phyloP scores from a whole-genome alignment of 495 filamentous ascomycete species.

The Podospora pseudoanserina region DNA sequence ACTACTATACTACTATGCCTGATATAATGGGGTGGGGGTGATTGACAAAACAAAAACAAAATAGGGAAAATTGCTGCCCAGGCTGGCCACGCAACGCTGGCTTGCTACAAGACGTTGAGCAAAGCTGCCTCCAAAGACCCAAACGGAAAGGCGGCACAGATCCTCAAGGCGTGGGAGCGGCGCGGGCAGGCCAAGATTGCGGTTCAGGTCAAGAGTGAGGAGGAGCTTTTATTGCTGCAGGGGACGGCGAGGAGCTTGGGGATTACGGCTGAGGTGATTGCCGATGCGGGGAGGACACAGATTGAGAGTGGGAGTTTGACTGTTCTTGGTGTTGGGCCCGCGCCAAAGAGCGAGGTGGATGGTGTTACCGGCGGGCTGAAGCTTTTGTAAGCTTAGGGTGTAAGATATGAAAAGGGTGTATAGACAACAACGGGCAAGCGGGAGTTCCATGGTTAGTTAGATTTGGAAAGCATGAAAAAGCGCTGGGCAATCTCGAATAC shows the following conservation, averaged over 20 bases:
- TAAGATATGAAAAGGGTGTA: background rate
- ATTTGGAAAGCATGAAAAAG: background rate
- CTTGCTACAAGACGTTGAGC: constrained; percentile 84
- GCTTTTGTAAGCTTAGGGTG: constrained; percentile 55
- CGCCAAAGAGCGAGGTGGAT: constrained; percentile 82
- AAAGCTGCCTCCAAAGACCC: constrained; percentile 46
- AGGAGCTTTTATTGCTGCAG: constrained; percentile 73
- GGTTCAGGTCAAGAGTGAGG: constrained; percentile 77
- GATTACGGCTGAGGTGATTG: constrained; percentile 80
- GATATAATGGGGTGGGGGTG: background rate
- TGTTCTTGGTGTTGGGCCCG: constrained; percentile 84
- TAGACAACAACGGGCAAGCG: background rate
- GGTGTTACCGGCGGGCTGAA: constrained; percentile 84
- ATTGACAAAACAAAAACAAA: background rate
- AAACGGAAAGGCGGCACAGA: constrained; percentile 49
- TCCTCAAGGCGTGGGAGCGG: constrained; percentile 82
- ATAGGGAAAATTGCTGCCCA: constrained; percentile 96
- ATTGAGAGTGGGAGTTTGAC: constrained; percentile 90
- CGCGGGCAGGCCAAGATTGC: constrained; percentile 89
- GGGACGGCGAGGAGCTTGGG: constrained; percentile 78
- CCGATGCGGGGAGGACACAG: constrained; percentile 95
- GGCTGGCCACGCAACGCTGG: constrained; percentile 90
- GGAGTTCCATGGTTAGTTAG: background rate
- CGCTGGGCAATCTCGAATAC: background rate
- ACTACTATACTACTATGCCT: too few relatives aligned